phyloP scores from a whole-genome alignment of 306 rosid genomes.

The Cucurbita ficifolia region DNA sequence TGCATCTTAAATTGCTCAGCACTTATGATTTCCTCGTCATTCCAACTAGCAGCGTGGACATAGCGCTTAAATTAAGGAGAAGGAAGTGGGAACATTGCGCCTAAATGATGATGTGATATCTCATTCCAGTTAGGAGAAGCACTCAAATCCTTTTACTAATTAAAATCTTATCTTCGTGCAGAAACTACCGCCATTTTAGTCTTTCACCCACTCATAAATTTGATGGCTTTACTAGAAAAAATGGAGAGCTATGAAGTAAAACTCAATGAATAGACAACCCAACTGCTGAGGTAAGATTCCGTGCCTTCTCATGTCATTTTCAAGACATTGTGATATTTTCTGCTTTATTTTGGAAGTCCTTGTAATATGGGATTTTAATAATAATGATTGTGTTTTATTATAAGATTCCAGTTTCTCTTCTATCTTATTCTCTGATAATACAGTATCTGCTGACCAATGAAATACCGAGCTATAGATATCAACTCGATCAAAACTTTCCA shows the following conservation, averaged over 20 bases:
- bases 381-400: neutral
- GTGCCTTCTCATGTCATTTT: neutral
- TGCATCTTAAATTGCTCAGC: neutral
- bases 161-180: neutral
- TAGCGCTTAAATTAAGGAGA: no score
- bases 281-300: neutral
- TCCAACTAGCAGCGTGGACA: neutral
- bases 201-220: neutral
- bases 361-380: neutral
- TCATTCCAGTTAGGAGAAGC: slow-evolving; percentile 4
- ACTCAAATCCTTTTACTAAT: neutral
- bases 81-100: neutral
- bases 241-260: neutral
- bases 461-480: neutral
- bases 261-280: neutral
- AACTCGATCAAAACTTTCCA: neutral
- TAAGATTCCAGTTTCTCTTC: neutral
- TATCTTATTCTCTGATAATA: neutral
- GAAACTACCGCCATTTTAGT: neutral
- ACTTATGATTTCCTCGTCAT: neutral
- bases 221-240: neutral
- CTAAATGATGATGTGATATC: neutral
- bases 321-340: neutral
- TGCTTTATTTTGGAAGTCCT: neutral
- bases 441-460: neutral